A percentile compares a stretch with the other conserved stretches of the same genome.
Evolutionary conservation across 352 stramenopile genomes (phyloP).

Genomic region (Salisapilia sapeloensis): DNA sequence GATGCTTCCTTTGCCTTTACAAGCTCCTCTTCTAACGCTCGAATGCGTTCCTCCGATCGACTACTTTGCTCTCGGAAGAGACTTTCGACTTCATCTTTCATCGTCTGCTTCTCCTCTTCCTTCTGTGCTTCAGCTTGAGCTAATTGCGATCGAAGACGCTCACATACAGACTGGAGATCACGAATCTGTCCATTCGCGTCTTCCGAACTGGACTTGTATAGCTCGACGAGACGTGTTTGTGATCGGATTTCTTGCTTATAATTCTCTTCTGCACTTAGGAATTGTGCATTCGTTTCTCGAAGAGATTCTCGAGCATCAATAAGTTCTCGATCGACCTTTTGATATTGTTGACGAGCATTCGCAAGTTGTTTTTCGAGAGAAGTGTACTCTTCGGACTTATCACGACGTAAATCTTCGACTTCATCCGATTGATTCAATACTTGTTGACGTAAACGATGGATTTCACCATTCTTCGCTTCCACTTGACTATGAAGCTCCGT

Average conservation of each 20-base stretch:
- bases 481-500: conserved; percentile 47
- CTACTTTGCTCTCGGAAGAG: conserved; percentile 53
- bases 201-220: conserved; percentile 54
- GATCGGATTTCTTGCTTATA: conserved; percentile 48
- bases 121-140: conserved; percentile 41
- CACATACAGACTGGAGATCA: conserved; percentile 33
- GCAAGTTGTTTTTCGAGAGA: conserved; percentile 35
- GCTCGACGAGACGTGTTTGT: conserved; percentile 40
- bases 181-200: conserved; percentile 32
- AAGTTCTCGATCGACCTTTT: conserved; percentile 45
- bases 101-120: conserved; percentile 39
- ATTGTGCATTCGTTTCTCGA: conserved; percentile 41
- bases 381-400: conserved; percentile 24
- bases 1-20: conserved; percentile 26
- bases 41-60: conserved; percentile 33
- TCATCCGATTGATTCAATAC: conserved; percentile 35
- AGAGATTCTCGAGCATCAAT: conserved; percentile 51
- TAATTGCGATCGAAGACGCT: conserved; percentile 36
- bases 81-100: conserved; percentile 48
- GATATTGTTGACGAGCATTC: conserved; percentile 27
- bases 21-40: conserved; percentile 32
- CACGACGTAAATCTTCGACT: conserved; percentile 29
- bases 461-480: conserved; percentile 37
- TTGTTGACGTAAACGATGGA: conserved; percentile 39
- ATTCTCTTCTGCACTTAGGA: conserved; percentile 39